Percentiles rank a stretch among this genome's conserved stretches.
Conservation (phyloP, 176 grass and related monocot genomes). For the Oryza rufipogon region DNA sequence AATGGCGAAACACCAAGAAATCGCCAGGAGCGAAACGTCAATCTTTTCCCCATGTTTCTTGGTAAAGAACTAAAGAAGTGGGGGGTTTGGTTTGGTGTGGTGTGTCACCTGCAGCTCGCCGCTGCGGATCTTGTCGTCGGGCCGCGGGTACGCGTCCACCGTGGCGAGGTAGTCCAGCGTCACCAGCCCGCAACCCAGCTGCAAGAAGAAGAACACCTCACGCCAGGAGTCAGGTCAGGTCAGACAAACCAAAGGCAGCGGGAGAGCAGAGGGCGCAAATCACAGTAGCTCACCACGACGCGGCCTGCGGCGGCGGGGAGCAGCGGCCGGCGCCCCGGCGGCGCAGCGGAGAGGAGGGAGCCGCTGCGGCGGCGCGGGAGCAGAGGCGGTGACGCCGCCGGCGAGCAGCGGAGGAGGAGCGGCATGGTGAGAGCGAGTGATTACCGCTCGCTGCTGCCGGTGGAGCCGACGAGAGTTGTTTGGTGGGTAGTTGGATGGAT, state of each 20-base stretch:
- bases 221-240: not conserved
- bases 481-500: not conserved
- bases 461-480: not conserved
- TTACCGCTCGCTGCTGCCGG: not conserved
- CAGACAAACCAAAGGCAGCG: not conserved
- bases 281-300: conserved; percentile 23
- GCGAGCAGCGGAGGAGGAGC: not conserved
- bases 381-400: not conserved
- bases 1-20: not conserved
- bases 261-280: not conserved
- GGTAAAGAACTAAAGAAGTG: not conserved
- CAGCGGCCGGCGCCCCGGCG: not conserved
- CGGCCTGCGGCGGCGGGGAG: not conserved
- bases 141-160: conserved; percentile 52
- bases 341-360: not conserved
- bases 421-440: not conserved
- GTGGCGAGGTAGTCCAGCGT: conserved; percentile 58
- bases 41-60: no score
- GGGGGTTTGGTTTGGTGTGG: no score
- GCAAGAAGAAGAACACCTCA: not conserved
- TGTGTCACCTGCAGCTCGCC: conserved; percentile 39
- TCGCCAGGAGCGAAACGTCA: not conserved
- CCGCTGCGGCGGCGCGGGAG: not conserved
- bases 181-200: conserved; percentile 58
- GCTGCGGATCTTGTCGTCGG: conserved; percentile 66